A percentile compares a stretch with the other conserved stretches of the same genome.
Evolutionary conservation across 441 rosid species (phyloP).

Genomic region (Jatropha podagrica): DNA sequence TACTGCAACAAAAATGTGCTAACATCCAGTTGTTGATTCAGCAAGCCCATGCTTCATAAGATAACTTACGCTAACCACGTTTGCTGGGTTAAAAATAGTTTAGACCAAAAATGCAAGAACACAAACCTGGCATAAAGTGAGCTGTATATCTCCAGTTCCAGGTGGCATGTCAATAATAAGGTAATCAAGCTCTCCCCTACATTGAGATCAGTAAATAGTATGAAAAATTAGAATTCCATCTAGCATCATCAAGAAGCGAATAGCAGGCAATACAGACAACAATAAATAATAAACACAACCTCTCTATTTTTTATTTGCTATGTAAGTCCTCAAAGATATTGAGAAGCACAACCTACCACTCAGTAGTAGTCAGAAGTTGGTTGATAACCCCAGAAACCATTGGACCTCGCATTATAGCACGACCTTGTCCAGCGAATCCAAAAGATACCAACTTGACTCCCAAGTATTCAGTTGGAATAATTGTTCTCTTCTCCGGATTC

Average conservation of each 20-base stretch:
- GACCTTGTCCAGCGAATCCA: constrained; percentile 97
- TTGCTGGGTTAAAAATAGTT: not conserved
- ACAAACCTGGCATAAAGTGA: constrained; percentile 90
- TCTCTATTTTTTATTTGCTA: not conserved
- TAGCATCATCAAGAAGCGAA: not conserved
- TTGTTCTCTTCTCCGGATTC: constrained; percentile 86
- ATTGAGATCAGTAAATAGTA: constrained; percentile 5
- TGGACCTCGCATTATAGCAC: constrained; percentile 96
- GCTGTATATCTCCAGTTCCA: constrained; percentile 98
- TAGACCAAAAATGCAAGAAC: constrained; percentile 9
- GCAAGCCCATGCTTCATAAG: not conserved
- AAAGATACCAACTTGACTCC: constrained; percentile 96
- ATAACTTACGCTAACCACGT: not conserved
- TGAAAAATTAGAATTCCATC: not conserved
- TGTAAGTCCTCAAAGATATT: constrained; percentile 11
- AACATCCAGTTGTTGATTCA: not conserved
- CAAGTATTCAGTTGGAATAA: constrained; percentile 89
- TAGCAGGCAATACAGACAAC: not conserved
- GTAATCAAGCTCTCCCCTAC: constrained; percentile 98
- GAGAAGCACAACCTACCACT: constrained; percentile 58
- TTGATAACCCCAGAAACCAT: constrained; percentile 98
- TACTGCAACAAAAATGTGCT: not conserved
- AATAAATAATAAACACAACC: not conserved
- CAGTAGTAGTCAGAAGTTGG: constrained; percentile 91
- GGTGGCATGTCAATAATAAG: constrained; percentile 99